Evolutionary conservation across 352 stramenopile genomes (phyloP).

Genomic region (Plasmopara muralis): DNA sequence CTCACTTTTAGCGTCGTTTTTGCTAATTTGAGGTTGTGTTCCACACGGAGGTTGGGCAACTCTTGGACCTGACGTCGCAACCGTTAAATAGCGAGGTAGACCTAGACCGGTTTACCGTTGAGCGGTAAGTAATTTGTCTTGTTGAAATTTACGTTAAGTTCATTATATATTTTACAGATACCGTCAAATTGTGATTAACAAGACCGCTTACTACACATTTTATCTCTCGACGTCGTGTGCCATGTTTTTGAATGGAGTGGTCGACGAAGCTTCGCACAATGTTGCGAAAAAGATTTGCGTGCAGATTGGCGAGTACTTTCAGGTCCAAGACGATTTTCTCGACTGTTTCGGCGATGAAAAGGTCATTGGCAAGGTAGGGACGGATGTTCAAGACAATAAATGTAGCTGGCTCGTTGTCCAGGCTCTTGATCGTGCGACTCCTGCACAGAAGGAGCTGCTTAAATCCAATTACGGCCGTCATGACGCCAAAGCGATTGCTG

Average conservation of each 20-base stretch:
- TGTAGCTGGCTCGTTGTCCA: constrained; percentile 98
- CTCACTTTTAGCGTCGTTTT: neutral
- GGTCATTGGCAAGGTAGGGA: constrained; percentile 93
- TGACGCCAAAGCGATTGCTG: constrained; percentile 64
- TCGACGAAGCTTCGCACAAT: constrained; percentile 62
- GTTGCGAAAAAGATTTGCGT: constrained; percentile 92
- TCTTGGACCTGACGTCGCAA: constrained; percentile 88
- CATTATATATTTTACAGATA: constrained; percentile 33
- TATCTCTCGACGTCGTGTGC: constrained; percentile 94
- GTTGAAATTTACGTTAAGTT: constrained; percentile 4
- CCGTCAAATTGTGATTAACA: constrained; percentile 95
- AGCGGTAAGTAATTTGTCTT: constrained; percentile 62
- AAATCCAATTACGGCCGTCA: constrained; percentile 92
- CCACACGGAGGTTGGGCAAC: constrained; percentile 95
- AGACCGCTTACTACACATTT: constrained; percentile 99
- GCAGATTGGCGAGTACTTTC: constrained; percentile 98
- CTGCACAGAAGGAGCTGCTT: constrained; percentile 71
- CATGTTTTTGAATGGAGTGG: constrained; percentile 86
- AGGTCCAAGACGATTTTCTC: constrained; percentile 99
- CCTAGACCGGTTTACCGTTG: constrained; percentile 90
- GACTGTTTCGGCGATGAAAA: constrained; percentile 95
- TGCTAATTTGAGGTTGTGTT: constrained; percentile 87
- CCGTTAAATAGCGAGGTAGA: constrained; percentile 74
- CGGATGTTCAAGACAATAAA: constrained; percentile 99
- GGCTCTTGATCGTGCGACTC: constrained; percentile 72